A percentile compares a stretch with the other conserved stretches of the same genome.
phyloP scores from a whole-genome alignment of 2,329 filamentous ascomycete species.

The Microthyrium microscopicum region DNA sequence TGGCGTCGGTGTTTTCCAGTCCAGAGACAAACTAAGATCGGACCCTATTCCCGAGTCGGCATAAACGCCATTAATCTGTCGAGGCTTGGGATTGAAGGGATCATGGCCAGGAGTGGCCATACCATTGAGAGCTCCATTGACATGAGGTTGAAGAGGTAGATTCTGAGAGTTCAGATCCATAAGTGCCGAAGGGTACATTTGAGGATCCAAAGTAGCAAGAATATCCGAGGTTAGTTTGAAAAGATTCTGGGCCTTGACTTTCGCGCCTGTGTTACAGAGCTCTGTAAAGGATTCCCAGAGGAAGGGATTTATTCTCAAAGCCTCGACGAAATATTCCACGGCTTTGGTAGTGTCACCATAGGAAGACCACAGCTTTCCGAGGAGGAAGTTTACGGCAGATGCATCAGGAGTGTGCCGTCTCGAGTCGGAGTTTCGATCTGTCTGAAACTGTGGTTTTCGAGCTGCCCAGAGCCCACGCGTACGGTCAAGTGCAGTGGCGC shows the following conservation, averaged over 20 bases:
- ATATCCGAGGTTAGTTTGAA: slow-evolving; percentile 61
- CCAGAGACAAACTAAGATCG: background rate
- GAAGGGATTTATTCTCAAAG: slow-evolving; percentile 79
- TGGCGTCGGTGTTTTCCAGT: slow-evolving; percentile 26
- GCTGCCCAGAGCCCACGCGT: slow-evolving; percentile 58
- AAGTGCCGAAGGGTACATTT: slow-evolving; percentile 6
- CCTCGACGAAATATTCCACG: slow-evolving; percentile 71
- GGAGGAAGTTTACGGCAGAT: slow-evolving; percentile 62
- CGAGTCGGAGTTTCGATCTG: slow-evolving; percentile 56
- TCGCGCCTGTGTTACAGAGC: slow-evolving; percentile 58
- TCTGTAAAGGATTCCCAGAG: slow-evolving; percentile 95
- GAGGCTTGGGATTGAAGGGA: slow-evolving; percentile 22
- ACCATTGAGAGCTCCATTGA: slow-evolving; percentile 9
- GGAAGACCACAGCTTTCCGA: slow-evolving; percentile 74
- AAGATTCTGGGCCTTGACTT: slow-evolving; percentile 39
- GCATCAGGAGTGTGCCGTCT: slow-evolving; percentile 67
- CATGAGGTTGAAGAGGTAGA: slow-evolving; percentile 9
- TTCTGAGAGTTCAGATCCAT: background rate
- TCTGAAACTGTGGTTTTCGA: slow-evolving; percentile 30
- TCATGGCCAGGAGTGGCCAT: slow-evolving; percentile 17
- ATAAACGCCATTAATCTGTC: too few species aligned
- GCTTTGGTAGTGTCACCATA: slow-evolving; percentile 71
- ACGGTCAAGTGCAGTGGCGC: slow-evolving; percentile 70
- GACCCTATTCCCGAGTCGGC: too few species aligned
- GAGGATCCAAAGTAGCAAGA: slow-evolving; percentile 26